phyloP scores from a whole-genome alignment of 2,329 filamentous ascomycete species.

The Claviceps maximensis region DNA sequence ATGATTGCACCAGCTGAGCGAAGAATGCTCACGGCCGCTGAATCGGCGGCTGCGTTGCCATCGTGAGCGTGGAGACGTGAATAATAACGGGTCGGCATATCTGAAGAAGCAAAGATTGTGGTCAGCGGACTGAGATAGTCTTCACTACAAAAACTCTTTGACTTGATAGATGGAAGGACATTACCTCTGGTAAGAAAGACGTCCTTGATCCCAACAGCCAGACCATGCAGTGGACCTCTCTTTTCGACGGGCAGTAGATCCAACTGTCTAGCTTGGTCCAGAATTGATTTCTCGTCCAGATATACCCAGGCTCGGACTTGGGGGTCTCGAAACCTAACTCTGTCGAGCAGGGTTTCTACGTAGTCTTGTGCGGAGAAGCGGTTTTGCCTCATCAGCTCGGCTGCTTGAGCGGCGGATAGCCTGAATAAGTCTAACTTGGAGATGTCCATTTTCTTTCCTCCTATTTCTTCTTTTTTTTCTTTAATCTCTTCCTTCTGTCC shows the following conservation, averaged over 20 bases:
- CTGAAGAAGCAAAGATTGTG: constrained; percentile 9
- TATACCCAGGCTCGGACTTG: constrained; percentile 38
- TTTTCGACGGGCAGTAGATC: constrained; percentile 33
- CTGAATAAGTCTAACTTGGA: constrained; percentile 1
- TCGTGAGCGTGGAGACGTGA: constrained; percentile 37
- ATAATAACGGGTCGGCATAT: constrained; percentile 44
- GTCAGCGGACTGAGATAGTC: neutral
- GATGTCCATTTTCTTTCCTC: neutral
- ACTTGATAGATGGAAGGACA: neutral
- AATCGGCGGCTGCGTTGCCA: constrained; percentile 34
- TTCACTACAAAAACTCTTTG: neutral
- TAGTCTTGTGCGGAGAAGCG: constrained; percentile 34
- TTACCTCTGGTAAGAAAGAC: constrained; percentile 42
- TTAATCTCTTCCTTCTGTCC: neutral
- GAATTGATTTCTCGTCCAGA: constrained; percentile 30
- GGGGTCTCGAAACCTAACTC: constrained; percentile 29
- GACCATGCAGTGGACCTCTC: constrained; percentile 42
- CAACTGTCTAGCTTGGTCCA: constrained; percentile 34
- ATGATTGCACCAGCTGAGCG: constrained; percentile 42
- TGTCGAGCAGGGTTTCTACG: constrained; percentile 31
- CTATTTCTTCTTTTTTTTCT: neutral
- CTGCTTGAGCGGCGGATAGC: constrained; percentile 5
- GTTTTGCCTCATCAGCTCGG: constrained; percentile 5
- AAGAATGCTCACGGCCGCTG: constrained; percentile 36
- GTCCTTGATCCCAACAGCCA: constrained; percentile 48